Conservation (phyloP, 2,329 filamentous ascomycete genomes). For the Pseudocercospora pini-densiflorae region DNA sequence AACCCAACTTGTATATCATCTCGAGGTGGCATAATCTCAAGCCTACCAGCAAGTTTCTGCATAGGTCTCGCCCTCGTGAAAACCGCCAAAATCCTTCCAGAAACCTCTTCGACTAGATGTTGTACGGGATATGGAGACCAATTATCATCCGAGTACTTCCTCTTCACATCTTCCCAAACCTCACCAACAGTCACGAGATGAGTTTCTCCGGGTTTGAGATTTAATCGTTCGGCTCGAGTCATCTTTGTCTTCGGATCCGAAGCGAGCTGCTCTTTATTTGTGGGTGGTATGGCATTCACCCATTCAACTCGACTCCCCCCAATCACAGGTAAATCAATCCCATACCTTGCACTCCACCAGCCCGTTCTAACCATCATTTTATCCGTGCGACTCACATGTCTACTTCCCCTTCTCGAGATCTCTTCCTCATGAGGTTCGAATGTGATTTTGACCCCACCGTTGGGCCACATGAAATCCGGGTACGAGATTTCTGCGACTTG, state of each 20-base stretch:
- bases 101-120: conserved; percentile 14
- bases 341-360: conserved; percentile 18
- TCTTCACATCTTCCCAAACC: conserved; percentile 12
- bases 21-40: background rate
- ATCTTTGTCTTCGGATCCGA: no score
- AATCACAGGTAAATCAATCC: conserved; percentile 19
- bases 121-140: conserved; percentile 17
- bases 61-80: conserved; percentile 15
- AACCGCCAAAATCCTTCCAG: conserved; percentile 10
- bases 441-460: conserved; percentile 7
- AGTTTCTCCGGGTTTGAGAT: conserved; percentile 1
- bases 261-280: no score
- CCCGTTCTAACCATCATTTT: conserved; percentile 22
- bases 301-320: conserved; percentile 4
- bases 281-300: background rate
- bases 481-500: conserved; percentile 17
- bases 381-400: conserved; percentile 2
- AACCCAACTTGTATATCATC: background rate
- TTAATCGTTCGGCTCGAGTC: background rate
- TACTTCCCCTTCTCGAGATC: conserved; percentile 8
- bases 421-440: conserved; percentile 24
- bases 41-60: conserved; percentile 10
- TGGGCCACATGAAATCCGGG: conserved; percentile 17
- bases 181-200: conserved; percentile 18
- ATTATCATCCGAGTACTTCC: conserved; percentile 10